Evolutionary conservation across 176 grass and related monocot species (phyloP).

Genomic region (Oryza coarctata): DNA sequence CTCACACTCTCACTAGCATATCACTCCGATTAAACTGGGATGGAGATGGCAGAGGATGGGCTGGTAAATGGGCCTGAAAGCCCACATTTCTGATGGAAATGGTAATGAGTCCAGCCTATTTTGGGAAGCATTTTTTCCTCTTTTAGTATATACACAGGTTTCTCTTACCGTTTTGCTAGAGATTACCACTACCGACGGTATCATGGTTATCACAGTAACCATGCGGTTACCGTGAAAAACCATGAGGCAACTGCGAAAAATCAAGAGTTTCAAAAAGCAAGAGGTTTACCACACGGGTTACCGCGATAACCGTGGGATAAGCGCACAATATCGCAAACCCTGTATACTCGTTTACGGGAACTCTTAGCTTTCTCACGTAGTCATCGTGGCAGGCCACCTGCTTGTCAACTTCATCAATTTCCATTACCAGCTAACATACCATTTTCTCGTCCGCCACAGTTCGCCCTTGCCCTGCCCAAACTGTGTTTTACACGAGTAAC

Average conservation of each 20-base stretch:
- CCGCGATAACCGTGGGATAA: too few species aligned
- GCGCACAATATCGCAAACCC: too few species aligned
- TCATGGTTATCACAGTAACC: too few species aligned
- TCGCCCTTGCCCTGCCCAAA: not conserved
- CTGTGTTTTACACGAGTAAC: not conserved
- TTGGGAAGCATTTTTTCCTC: not conserved
- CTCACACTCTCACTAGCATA: too few species aligned
- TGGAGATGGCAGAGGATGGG: not conserved
- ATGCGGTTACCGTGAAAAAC: too few species aligned
- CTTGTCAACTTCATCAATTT: not conserved
- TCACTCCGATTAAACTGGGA: not conserved
- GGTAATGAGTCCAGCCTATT: not conserved
- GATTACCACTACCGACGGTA: too few species aligned
- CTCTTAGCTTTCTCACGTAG: not conserved
- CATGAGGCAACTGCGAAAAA: too few species aligned
- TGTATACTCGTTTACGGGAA: too few species aligned
- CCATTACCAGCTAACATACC: not conserved
- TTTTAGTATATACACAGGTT: too few species aligned
- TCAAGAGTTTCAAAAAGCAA: too few species aligned
- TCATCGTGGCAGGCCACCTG: not conserved
- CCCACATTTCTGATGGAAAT: not conserved
- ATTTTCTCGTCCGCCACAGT: not conserved
- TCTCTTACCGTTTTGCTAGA: too few species aligned
- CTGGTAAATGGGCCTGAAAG: not conserved
- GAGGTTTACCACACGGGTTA: too few species aligned